These are phyloP conservation scores for Favolaschia claudopus DNA, from an alignment of 768 basidiomycete species.

Conservation along the genomic window DNA sequence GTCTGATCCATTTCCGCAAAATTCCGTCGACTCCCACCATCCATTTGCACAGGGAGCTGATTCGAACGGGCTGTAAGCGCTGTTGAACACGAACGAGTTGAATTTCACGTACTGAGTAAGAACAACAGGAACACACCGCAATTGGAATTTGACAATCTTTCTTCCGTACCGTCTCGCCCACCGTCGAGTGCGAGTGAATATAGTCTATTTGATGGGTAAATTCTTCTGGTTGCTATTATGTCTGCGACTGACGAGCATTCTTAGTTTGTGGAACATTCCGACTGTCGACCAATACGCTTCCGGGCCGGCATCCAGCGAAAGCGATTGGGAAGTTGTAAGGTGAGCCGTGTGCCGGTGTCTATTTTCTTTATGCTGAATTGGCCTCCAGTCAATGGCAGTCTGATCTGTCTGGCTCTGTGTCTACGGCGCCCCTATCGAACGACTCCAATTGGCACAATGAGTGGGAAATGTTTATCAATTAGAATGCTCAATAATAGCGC, in stretches of 20 bases:
- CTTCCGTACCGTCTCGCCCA: constrained; percentile 7
- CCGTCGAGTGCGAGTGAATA: constrained; percentile 8
- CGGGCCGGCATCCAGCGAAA: neutral
- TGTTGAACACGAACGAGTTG: neutral
- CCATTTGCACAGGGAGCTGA: too few species aligned
- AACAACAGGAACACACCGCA: neutral
- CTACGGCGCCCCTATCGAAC: neutral
- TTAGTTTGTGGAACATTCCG: neutral
- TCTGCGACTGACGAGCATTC: neutral
- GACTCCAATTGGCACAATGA: constrained; percentile 5
- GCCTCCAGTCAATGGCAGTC: constrained; percentile 3
- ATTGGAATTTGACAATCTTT: constrained; percentile 5
- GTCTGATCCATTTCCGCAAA: too few species aligned
- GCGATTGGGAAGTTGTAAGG: constrained; percentile 6
- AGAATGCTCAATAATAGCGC: too few species aligned
- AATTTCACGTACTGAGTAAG: neutral
- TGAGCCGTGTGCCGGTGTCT: neutral
- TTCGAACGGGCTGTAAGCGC: too few species aligned
- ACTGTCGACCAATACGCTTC: neutral
- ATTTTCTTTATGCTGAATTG: neutral
- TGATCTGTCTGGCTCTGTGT: constrained; percentile 2
- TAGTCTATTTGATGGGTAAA: neutral
- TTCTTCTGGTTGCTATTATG: neutral
- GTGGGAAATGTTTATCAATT: too few species aligned
- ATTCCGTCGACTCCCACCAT: too few species aligned